Conservation (phyloP, 1,284 basidiomycete species). For the Trichosporon faecale region DNA sequence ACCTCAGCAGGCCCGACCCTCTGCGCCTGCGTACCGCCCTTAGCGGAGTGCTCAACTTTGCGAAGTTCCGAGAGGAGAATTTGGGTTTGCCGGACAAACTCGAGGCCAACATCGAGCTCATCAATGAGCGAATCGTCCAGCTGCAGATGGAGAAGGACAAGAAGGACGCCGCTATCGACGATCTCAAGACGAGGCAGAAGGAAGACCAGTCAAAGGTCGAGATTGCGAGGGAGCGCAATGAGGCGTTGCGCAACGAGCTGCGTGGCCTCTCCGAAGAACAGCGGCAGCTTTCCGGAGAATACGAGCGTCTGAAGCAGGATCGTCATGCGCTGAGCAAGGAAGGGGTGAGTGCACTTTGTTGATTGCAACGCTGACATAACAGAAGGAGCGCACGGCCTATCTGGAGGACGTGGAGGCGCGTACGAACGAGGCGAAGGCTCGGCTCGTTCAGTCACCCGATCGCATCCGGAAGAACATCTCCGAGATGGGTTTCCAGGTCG, state of each 20-base stretch:
- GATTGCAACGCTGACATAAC: background rate
- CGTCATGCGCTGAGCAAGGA: constrained; percentile 35
- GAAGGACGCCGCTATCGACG: constrained; percentile 59
- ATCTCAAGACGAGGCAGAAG: constrained; percentile 65
- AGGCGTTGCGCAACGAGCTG: constrained; percentile 62
- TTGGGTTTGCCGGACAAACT: constrained; percentile 33
- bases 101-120: background rate
- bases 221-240: constrained; percentile 62
- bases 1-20: constrained; percentile 68
- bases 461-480: constrained; percentile 73
- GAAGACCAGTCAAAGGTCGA: constrained; percentile 69
- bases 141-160: constrained; percentile 59
- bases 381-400: constrained; percentile 20
- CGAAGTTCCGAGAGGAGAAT: constrained; percentile 63
- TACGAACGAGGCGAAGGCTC: constrained; percentile 62
- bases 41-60: constrained; percentile 86
- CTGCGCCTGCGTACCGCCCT: constrained; percentile 68
- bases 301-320: constrained; percentile 65
- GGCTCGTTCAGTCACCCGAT: constrained; percentile 83
- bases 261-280: constrained; percentile 63
- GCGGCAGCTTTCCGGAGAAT: constrained; percentile 53
- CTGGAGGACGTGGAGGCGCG: constrained; percentile 29
- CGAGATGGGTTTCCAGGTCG: constrained; percentile 64
- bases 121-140: constrained; percentile 38
- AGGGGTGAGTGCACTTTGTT: background rate